Percentiles rank a stretch among this genome's conserved stretches.
phyloP scores from a whole-genome alignment of 208 protist genomes.

The Paratrypanosoma confusum region DNA sequence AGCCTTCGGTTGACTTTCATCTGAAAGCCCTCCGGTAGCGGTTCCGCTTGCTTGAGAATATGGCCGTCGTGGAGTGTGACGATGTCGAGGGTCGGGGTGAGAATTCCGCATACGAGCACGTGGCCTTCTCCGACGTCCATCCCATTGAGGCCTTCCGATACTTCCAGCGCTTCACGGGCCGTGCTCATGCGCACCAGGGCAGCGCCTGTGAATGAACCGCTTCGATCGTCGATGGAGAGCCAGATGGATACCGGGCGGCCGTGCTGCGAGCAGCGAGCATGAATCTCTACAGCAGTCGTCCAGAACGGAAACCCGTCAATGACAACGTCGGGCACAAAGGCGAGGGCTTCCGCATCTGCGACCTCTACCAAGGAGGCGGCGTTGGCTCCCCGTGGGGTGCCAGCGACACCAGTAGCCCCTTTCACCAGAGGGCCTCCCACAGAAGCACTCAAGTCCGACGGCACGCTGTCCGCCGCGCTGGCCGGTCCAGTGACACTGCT shows the following conservation, averaged over 20 bases:
- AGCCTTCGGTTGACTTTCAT: slow-evolving; percentile 49
- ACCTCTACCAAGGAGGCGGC: no score
- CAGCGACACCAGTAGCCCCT: no score
- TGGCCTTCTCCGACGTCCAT: slow-evolving; percentile 24
- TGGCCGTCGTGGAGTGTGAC: slow-evolving; percentile 46
- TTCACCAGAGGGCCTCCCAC: no score
- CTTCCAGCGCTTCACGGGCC: slow-evolving; percentile 41
- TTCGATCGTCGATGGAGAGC: slow-evolving; percentile 57
- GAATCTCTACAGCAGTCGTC: slow-evolving; percentile 65
- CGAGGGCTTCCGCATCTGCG: slow-evolving; percentile 10
- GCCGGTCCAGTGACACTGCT: background rate
- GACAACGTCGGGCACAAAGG: slow-evolving; percentile 69
- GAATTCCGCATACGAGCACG: slow-evolving; percentile 41
- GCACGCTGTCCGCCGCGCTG: no score
- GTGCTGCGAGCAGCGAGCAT: slow-evolving; percentile 51
- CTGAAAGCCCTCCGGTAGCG: slow-evolving; percentile 15
- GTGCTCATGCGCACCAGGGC: slow-evolving; percentile 68
- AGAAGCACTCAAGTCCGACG: no score
- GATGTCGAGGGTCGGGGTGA: slow-evolving; percentile 57
- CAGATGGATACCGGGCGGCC: slow-evolving; percentile 41
- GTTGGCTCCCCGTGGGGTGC: no score
- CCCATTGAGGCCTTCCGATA: slow-evolving; percentile 51
- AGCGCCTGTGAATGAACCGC: slow-evolving; percentile 64
- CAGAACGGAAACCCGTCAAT: slow-evolving; percentile 77
- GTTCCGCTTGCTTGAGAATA: slow-evolving; percentile 16